A percentile compares a stretch with the other conserved stretches of the same genome.
Conservation (phyloP, 225 moss, liverwort and hornwort species). For the Straminergon stramineum region DNA sequence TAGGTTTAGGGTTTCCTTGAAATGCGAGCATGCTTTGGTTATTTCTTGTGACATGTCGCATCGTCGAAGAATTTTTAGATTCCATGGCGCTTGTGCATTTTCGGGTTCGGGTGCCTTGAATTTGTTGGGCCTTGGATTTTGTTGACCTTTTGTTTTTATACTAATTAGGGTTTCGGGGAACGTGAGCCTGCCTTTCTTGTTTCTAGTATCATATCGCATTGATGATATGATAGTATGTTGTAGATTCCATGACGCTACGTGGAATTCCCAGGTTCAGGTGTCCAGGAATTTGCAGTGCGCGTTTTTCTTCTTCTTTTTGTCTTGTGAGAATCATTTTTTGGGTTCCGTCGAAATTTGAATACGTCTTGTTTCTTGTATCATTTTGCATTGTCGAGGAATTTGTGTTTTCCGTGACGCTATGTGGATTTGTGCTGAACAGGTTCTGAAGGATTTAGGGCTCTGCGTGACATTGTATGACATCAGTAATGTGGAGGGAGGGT, state of each 20-base stretch:
- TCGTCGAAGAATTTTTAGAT: neutral
- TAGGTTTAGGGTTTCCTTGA: neutral
- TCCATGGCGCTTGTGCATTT: neutral
- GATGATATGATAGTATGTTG: neutral
- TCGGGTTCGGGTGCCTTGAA: neutral
- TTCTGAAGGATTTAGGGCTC: conserved; percentile 71
- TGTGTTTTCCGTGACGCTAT: neutral
- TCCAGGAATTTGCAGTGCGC: neutral
- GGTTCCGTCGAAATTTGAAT: neutral
- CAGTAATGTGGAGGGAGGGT: conserved; percentile 46
- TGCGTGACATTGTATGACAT: conserved; percentile 78
- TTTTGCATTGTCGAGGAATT: neutral
- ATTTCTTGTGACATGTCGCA: neutral
- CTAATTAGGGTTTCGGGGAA: neutral
- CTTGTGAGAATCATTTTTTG: neutral
- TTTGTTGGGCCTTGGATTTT: neutral
- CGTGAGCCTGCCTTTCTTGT: neutral
- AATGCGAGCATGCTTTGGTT: neutral
- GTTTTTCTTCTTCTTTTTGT: too few species aligned
- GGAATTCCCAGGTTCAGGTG: neutral
- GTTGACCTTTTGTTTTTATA: too few species aligned
- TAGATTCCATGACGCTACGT: neutral
- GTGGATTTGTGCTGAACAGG: conserved; percentile 3
- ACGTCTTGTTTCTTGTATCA: neutral
- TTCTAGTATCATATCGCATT: neutral